phyloP scores from a whole-genome alignment of 495 filamentous ascomycete genomes.

The Penicillium manginii region DNA sequence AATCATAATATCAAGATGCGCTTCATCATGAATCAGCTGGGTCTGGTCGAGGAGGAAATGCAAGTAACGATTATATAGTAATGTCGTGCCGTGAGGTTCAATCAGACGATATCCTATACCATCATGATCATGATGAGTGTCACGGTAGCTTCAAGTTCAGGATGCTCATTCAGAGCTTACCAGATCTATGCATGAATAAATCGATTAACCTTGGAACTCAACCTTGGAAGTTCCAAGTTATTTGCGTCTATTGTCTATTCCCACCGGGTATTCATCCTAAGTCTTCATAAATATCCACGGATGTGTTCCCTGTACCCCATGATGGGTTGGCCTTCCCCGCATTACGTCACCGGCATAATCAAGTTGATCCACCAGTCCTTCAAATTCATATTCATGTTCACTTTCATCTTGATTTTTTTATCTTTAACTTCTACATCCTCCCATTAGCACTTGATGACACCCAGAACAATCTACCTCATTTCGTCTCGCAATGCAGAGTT shows the following conservation, averaged over 20 bases:
- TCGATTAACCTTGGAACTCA: too few species aligned
- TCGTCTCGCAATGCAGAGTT: conserved; percentile 22
- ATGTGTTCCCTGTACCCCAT: too few species aligned
- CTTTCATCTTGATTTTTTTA: neutral
- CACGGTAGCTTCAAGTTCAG: too few species aligned
- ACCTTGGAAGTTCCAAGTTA: too few species aligned
- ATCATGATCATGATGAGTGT: too few species aligned
- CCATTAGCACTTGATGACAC: conserved; percentile 12
- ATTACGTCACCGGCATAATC: conserved; percentile 12
- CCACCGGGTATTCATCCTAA: too few species aligned
- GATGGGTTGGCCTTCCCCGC: neutral
- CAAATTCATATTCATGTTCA: neutral
- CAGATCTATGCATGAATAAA: too few species aligned
- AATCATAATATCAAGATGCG: neutral
- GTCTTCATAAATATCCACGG: too few species aligned
- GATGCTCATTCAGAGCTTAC: too few species aligned
- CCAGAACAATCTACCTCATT: conserved; percentile 30
- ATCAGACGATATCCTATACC: neutral
- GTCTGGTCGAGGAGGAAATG: neutral
- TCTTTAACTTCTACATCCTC: neutral
- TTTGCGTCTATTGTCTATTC: too few species aligned
- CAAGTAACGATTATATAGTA: neutral
- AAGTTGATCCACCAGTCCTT: neutral
- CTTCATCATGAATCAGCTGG: neutral
- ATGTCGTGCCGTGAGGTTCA: neutral